A percentile compares a stretch with the other conserved stretches of the same genome.
phyloP scores from a whole-genome alignment of 495 filamentous ascomycete genomes.

The Podospora sp. region DNA sequence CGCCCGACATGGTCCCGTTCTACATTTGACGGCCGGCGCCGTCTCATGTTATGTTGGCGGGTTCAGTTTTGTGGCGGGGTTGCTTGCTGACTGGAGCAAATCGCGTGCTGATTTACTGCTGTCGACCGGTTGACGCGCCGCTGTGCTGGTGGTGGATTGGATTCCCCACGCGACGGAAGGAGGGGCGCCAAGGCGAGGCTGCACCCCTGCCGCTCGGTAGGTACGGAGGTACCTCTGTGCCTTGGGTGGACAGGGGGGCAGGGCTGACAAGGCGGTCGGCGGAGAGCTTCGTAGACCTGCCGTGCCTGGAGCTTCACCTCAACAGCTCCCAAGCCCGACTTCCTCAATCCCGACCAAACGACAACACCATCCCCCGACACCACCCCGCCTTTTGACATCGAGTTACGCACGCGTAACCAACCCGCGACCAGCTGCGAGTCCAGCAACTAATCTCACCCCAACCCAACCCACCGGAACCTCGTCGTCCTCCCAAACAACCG shows the following conservation, averaged over 20 bases:
- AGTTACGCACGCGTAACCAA: not conserved
- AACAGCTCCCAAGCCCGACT: conserved; percentile 27
- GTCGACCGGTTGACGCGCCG: conserved; percentile 10
- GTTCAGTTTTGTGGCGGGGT: not conserved
- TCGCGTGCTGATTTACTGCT: not conserved
- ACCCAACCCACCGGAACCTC: conserved; percentile 3
- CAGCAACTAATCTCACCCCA: not conserved
- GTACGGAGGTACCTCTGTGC: conserved; percentile 18
- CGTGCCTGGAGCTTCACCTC: conserved; percentile 38
- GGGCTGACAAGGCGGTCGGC: conserved; percentile 16
- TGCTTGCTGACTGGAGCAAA: conserved; percentile 1
- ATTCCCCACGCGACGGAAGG: conserved; percentile 2
- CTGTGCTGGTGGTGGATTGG: not conserved
- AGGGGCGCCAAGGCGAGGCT: conserved; percentile 18
- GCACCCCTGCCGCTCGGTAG: not conserved
- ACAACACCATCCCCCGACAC: not conserved
- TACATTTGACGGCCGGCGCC: conserved; percentile 32
- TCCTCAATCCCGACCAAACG: conserved; percentile 32
- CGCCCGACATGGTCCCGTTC: conserved; percentile 41
- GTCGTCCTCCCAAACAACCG: conserved; percentile 33
- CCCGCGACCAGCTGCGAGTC: not conserved
- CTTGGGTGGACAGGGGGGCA: not conserved
- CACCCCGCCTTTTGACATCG: not conserved
- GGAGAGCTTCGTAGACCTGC: conserved; percentile 36
- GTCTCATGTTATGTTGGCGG: conserved; percentile 18